Evolutionary conservation across 331 rosid species (phyloP), one percentile per base, ranked within the genome.

Genomic region (Rosa hybrid): DNA sequence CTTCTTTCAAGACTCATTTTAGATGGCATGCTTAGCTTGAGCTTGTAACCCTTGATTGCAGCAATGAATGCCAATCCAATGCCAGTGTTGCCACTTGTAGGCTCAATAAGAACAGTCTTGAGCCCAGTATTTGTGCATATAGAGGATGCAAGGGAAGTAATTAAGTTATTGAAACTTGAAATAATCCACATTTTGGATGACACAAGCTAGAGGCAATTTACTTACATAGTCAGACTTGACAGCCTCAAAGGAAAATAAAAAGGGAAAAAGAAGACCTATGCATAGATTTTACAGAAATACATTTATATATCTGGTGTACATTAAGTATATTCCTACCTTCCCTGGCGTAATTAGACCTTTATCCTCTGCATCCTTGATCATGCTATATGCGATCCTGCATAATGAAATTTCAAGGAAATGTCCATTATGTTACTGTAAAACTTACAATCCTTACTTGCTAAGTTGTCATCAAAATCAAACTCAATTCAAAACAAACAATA

Each of bases 351-450:
- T 92, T 20, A 92, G 85, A 42, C 97, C 97, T 82, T 89, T 88
- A 12, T 84, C 94, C 86, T 94, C 98, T 2, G 98, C 98, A 68
- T 94, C 98, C 63, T 90, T 78, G 74, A 94, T 94, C 98, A 94
- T 92, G 78, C 97, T 94, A 53, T 85, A 70, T 0, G 89, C 95
- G 53, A 91, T 91, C 88, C 98, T 94, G 89, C 80, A 68, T 34
- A 41, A 8, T 53, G 30, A 72, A 78, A 71, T 42, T 16, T 56
- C 51, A 7, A 81, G 34, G 16, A 74, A 53, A 68, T 21, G 45
- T 27, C 42, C 4, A 45, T 27, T 56, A 30, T 30, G 34, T 30
- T 30, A 30, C 34, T 30, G 34, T 6, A 10, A 13, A 30, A 30
- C 34, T 20, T 56, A 21, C 9, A 7, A 18, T 7, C 62, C 20